Conservation (phyloP, 2,329 filamentous ascomycete species). For the Epichloe bromicola region DNA sequence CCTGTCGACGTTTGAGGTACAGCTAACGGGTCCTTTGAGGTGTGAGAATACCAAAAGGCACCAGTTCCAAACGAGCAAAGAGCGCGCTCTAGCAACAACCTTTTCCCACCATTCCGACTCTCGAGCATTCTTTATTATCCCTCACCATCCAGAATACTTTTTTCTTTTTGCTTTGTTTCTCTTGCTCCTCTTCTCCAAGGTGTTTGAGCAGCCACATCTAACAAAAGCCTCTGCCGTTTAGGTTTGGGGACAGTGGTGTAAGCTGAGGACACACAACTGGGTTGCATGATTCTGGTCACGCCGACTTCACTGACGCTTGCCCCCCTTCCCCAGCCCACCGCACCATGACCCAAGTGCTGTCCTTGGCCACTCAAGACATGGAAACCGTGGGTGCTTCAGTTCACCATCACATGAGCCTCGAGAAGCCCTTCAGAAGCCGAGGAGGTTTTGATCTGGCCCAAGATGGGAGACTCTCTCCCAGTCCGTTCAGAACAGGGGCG, state of each 20-base stretch:
- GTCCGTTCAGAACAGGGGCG: conserved; percentile 4
- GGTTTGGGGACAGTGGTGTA: conserved; percentile 1
- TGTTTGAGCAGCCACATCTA: neutral
- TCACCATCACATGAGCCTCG: conserved; percentile 11
- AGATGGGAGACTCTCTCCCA: conserved; percentile 5
- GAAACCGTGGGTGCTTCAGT: conserved; percentile 10
- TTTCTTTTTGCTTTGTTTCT: neutral
- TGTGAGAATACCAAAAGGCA: conserved; percentile 5
- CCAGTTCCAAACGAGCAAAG: neutral
- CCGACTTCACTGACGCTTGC: conserved; percentile 2
- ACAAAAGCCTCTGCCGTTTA: neutral
- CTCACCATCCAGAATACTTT: conserved; percentile 1
- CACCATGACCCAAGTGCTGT: conserved; percentile 15
- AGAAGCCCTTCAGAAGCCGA: conserved; percentile 9
- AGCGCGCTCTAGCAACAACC: conserved; percentile 2
- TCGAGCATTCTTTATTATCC: conserved; percentile 6
- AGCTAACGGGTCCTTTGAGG: conserved; percentile 1
- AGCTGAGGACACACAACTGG: conserved; percentile 1
- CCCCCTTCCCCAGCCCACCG: neutral
- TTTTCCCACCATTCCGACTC: conserved; percentile 4
- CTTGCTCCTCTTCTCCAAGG: neutral
- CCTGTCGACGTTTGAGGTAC: conserved; percentile 5
- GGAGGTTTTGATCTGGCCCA: conserved; percentile 4
- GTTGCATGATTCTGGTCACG: conserved; percentile 3
- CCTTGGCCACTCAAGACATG: conserved; percentile 12